Base-by-base conservation (phyloP, 208 protist genomes). In the Leishmania guyanensis region DNA sequence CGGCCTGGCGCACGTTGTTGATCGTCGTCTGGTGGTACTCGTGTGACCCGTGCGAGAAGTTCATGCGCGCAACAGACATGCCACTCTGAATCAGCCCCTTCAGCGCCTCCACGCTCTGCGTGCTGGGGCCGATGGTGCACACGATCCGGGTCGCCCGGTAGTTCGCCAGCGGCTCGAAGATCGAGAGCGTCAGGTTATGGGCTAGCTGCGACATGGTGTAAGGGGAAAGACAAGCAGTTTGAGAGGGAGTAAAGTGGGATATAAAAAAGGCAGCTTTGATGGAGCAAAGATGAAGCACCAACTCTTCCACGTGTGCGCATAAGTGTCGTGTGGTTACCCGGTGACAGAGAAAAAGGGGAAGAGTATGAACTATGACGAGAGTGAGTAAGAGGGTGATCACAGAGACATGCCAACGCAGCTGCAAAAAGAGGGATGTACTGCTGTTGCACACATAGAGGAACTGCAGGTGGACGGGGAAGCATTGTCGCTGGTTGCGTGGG, bases 1-100 rank as follows among this genome's bases (percentile, higher is more conserved):
- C 93, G 2, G 94, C 93, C 77, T 94, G 75, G 75, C 98, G 95
- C 66, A 99, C 88, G 84, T 99, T 99, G 82, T 95, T 91, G 82
- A 99, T 98, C 12, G 98, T 98, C 60, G 79, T 84, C 69, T 90
- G 92, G 90, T 99, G 98, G 88, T 97, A 99, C 90, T 99, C 98
- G 83, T 99, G 92, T 54, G 89, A 94, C 64, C 98, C 99, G 86
- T 99, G 99, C 54, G 98, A 99, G 86, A 99, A 99, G 92, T 99
- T 99, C 89, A 99, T 96, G 78, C 99, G 93, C 26, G 97, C 96
- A 36, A 99, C 93, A 79, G 99, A 99, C 95, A 99, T 98, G 80
- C 99, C 99, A 72, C 95, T 98, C 78, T 95, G 82, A 75, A 99
- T 97, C 50, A 99, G 89, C 66, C 91, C 89, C 68, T 94, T 95